Conservation (phyloP, 352 stramenopile species). For the Globisporangium mamillatum region DNA sequence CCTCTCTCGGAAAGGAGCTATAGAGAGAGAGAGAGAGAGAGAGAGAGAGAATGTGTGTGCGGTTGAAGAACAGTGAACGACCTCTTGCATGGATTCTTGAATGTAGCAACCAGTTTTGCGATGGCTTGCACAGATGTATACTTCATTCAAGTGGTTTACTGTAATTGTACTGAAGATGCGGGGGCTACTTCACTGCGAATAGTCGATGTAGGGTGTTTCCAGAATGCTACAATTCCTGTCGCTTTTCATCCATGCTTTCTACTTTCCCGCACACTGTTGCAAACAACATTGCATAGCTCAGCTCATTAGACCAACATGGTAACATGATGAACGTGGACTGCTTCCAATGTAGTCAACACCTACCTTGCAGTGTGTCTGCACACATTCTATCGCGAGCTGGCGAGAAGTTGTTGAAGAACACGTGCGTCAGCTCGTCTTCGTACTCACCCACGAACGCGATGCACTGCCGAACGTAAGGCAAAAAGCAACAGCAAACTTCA, state of each 20-base stretch:
- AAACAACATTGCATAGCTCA: background rate
- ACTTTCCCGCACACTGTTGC: conserved; percentile 7
- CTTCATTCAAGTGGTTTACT: background rate
- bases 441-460: conserved; percentile 75
- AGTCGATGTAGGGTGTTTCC: background rate
- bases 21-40: conserved; percentile 7
- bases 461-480: conserved; percentile 37
- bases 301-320: background rate
- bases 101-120: background rate
- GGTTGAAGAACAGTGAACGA: background rate
- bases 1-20: conserved; percentile 22
- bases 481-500: background rate
- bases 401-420: conserved; percentile 79
- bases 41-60: background rate
- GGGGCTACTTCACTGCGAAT: background rate
- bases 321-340: no score
- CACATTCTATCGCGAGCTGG: conserved; percentile 67
- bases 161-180: background rate
- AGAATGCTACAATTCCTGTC: conserved; percentile 9
- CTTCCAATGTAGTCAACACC: background rate
- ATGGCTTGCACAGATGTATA: background rate
- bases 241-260: background rate
- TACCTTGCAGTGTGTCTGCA: conserved; percentile 45
- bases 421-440: conserved; percentile 72
- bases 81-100: background rate